These are phyloP conservation scores for Cubamyces sp. DNA, from an alignment of 768 basidiomycete species.

Conservation along the genomic window DNA sequence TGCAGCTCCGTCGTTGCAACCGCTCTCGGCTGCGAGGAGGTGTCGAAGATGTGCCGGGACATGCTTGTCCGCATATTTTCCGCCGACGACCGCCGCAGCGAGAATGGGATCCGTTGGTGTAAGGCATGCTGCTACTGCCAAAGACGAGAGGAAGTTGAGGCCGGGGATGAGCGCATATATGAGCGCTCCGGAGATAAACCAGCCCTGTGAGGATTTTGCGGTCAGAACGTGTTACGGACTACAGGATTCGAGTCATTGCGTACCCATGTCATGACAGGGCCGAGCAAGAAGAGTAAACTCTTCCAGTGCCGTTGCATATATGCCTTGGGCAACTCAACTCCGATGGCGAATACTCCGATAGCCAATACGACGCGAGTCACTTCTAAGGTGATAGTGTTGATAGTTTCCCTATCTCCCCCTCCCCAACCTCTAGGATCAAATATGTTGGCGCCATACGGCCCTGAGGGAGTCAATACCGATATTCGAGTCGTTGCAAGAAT, in stretches of 20 bases:
- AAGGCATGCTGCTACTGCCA: constrained; percentile 90
- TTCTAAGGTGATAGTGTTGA: constrained; percentile 87
- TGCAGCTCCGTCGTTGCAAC: constrained; percentile 96
- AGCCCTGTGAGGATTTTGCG: constrained; percentile 60
- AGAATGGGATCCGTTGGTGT: constrained; percentile 96
- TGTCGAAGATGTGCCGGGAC: constrained; percentile 82
- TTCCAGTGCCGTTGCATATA: constrained; percentile 95
- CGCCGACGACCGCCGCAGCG: constrained; percentile 90
- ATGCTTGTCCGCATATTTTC: constrained; percentile 97
- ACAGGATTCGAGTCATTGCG: constrained; percentile 35
- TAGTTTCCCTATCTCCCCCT: constrained; percentile 43
- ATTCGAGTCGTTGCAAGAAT: neutral
- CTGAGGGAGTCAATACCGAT: constrained; percentile 40
- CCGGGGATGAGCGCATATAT: constrained; percentile 92
- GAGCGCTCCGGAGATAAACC: constrained; percentile 90
- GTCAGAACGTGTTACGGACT: neutral
- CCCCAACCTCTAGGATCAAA: constrained; percentile 86
- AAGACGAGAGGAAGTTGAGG: constrained; percentile 84
- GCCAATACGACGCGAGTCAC: constrained; percentile 91
- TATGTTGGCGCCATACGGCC: constrained; percentile 80
- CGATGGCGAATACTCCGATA: constrained; percentile 96
- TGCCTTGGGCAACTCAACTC: constrained; percentile 95
- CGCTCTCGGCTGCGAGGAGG: constrained; percentile 74
- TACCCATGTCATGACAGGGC: constrained; percentile 85
- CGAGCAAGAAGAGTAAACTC: constrained; percentile 82